phyloP scores from a whole-genome alignment of 2,329 filamentous ascomycete species.

The Trichoderma aggressivum region DNA sequence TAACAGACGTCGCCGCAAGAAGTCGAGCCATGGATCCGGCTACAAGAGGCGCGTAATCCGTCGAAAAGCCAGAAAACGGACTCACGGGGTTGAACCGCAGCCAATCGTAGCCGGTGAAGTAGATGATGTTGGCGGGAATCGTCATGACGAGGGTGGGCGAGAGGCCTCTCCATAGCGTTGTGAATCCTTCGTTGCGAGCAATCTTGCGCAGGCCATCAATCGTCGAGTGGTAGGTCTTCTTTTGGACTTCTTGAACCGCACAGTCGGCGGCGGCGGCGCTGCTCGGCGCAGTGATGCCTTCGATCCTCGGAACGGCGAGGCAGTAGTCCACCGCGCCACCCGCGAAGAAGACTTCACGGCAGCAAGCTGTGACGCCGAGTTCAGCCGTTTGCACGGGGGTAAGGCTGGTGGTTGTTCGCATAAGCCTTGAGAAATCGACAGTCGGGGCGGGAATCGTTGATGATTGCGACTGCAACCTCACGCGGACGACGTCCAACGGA shows the following conservation, averaged over 20 bases:
- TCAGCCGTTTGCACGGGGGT: constrained; percentile 71
- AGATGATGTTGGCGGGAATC: constrained; percentile 93
- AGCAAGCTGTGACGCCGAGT: constrained; percentile 90
- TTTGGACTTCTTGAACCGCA: constrained; percentile 81
- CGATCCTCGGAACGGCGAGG: constrained; percentile 62
- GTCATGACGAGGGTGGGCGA: constrained; percentile 95
- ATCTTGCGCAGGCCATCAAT: constrained; percentile 93
- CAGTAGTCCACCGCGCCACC: constrained; percentile 81
- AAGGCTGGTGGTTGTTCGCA: constrained; percentile 55
- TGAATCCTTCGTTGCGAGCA: constrained; percentile 82
- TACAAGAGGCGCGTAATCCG: constrained; percentile 73
- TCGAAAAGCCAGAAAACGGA: constrained; percentile 63
- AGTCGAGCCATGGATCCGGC: constrained; percentile 77
- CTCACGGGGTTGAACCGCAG: constrained; percentile 70
- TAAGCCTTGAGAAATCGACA: constrained; percentile 54
- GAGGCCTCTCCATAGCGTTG: constrained; percentile 85
- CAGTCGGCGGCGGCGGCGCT: constrained; percentile 60
- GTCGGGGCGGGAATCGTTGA: constrained; percentile 40
- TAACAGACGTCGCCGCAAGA: constrained; percentile 76
- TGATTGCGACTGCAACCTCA: constrained; percentile 84
- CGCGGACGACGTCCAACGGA: constrained; percentile 92
- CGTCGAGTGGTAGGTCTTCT: constrained; percentile 82
- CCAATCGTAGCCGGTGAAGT: constrained; percentile 98
- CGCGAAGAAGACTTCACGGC: constrained; percentile 94
- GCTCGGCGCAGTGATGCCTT: constrained; percentile 42